A percentile compares a stretch with the other conserved stretches of the same genome.
phyloP scores from a whole-genome alignment of 73 alveolate species.

The Symbiodinium pilosum region DNA sequence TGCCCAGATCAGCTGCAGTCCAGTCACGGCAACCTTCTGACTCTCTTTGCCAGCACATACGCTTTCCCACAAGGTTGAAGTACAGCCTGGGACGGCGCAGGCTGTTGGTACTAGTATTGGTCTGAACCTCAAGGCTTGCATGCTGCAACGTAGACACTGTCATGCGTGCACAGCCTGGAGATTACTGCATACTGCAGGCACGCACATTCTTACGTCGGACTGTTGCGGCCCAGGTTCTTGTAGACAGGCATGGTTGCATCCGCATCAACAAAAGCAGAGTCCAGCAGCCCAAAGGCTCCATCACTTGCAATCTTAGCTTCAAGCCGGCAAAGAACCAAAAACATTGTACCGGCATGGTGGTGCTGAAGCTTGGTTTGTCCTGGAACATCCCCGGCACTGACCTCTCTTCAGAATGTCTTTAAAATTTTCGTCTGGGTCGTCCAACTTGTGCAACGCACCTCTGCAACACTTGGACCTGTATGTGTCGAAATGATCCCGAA shows the following conservation, averaged over 20 bases:
- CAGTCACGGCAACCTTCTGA: conserved; percentile 49
- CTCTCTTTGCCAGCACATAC: conserved; percentile 68
- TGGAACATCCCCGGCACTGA: not conserved
- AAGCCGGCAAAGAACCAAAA: not conserved
- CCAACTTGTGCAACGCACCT: too few relatives aligned
- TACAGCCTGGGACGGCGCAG: too few relatives aligned
- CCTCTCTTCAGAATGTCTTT: too few relatives aligned
- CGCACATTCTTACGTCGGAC: not conserved
- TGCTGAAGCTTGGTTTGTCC: too few relatives aligned
- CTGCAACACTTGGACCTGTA: too few relatives aligned
- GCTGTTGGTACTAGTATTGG: not conserved
- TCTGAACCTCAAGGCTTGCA: too few relatives aligned
- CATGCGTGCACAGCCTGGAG: too few relatives aligned
- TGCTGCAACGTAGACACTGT: too few relatives aligned
- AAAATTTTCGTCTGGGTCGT: too few relatives aligned
- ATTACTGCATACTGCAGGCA: too few relatives aligned
- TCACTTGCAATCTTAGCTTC: conserved; percentile 45
- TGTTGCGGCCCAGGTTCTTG: conserved; percentile 36
- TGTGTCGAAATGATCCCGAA: too few relatives aligned
- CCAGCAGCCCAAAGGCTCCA: conserved; percentile 11
- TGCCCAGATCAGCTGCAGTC: not conserved
- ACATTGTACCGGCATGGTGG: not conserved
- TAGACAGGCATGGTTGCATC: conserved; percentile 42
- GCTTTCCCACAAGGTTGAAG: conserved; percentile 37
- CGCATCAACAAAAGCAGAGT: not conserved